Evolutionary conservation across 2,329 filamentous ascomycete genomes (phyloP), one percentile per base, ranked within the genome.

Genomic region (Mollisiaceae sp.): DNA sequence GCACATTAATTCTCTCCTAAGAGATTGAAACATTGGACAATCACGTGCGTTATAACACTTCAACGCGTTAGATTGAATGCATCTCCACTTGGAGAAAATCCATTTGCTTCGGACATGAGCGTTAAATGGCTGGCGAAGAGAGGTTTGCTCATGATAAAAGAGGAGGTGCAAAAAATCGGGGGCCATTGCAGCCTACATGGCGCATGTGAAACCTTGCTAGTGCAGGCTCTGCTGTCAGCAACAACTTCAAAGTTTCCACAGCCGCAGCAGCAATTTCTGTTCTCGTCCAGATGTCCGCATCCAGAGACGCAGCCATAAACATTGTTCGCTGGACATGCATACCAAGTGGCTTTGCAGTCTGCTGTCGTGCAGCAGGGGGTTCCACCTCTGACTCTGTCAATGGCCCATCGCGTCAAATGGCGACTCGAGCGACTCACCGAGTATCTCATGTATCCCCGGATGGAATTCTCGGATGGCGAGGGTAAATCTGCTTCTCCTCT

Each of bases 211-310:
- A 22, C 45, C 45, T 24, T 50, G 45, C 45, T 50, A 50, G 45
- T 50, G 45, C 45, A 50, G 45, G 45, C 45, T 50, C 45, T n/a
- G 45, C 45, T 8, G 45, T 50, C 45, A 50, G 45, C 45, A 50
- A 50, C 45, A 9, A 24, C 45, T 50, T n/a, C 6, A 50, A 11
- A 8, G 3, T 20, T 11, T 2, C 45, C n/a, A 50, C 41, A 15
- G 11, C n/a, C 45, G 45, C 45, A 50, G 45, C 43, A 47, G 8
- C 43, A 4, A n/a, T n/a, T n/a, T n/a, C n/a, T n/a, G n/a, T n/a
- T n/a, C n/a, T n/a, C n/a, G n/a, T 50, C 6, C n/a, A 22, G n/a
- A 22, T 22, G 20, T 22, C 45, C 45, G n/a, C 45, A 14, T 22
- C 45, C 11, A 20, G 45, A 50, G n/a, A 50, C 45, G 45, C 41